phyloP scores from a whole-genome alignment of 2,329 filamentous ascomycete genomes.

The Huntiella moniliformis region DNA sequence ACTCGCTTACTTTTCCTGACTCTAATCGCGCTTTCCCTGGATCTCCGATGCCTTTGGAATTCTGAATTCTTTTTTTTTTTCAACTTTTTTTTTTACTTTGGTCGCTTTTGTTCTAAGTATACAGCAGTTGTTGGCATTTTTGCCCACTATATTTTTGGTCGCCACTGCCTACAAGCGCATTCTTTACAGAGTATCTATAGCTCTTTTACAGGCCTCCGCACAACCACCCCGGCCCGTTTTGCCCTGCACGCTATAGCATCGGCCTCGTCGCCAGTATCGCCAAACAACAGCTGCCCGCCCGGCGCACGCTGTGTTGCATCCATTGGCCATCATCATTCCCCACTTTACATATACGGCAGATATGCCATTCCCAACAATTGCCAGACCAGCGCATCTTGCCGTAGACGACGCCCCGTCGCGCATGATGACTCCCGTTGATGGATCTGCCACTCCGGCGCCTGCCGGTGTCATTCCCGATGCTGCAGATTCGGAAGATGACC shows the following conservation, averaged over 20 bases:
- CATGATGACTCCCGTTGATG: slow-evolving; percentile 33
- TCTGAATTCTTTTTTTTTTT: not conserved
- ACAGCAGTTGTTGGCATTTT: too few species aligned
- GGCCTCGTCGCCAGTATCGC: not conserved
- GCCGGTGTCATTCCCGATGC: slow-evolving; percentile 4
- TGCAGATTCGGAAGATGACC: slow-evolving; percentile 37
- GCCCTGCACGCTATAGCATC: not conserved
- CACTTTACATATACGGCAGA: not conserved
- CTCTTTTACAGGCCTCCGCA: too few species aligned
- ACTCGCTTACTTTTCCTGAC: not conserved
- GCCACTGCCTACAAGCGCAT: too few species aligned
- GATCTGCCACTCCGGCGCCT: slow-evolving; percentile 16
- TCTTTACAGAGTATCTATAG: too few species aligned
- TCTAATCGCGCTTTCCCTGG: not conserved
- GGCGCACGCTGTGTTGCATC: not conserved
- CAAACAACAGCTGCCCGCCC: not conserved
- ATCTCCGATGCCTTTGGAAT: not conserved
- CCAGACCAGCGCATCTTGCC: slow-evolving; percentile 6
- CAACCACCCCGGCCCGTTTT: not conserved
- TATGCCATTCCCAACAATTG: slow-evolving; percentile 5
- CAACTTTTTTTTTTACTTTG: slow-evolving; percentile 2
- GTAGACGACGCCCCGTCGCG: slow-evolving; percentile 37
- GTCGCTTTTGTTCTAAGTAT: too few species aligned
- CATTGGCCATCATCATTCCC: not conserved
- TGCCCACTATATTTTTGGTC: too few species aligned